Evolutionary conservation across 2,329 filamentous ascomycete genomes (phyloP).

Genomic region (Fusarium circinatum): DNA sequence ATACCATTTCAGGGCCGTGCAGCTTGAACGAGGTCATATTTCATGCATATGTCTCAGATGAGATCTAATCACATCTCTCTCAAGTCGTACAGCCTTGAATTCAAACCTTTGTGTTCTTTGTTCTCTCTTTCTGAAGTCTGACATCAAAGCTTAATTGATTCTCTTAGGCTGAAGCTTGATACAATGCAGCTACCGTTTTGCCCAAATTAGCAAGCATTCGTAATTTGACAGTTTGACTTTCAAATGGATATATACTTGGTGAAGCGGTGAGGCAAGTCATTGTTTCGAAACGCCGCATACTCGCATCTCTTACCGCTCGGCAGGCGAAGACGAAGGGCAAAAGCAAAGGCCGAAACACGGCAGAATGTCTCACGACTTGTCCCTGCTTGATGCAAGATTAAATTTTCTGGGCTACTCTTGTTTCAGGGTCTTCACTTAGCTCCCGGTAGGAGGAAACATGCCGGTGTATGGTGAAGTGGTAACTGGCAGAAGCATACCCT

Average conservation of each 20-base stretch:
- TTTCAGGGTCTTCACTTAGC: background rate
- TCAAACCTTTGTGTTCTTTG: background rate
- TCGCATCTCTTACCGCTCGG: background rate
- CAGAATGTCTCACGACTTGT: background rate
- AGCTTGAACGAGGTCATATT: background rate
- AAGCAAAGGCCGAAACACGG: background rate
- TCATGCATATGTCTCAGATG: background rate
- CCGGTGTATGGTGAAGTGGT: fast-evolving
- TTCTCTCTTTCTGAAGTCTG: no score
- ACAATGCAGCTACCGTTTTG: fast-evolving
- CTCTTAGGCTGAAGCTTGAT: fast-evolving
- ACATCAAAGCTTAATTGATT: background rate
- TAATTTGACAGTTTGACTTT: no score
- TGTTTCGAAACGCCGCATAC: background rate
- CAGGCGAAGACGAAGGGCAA: background rate
- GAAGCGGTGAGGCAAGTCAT: background rate
- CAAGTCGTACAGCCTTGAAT: fast-evolving
- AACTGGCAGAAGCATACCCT: background rate
- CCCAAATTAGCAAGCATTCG: fast-evolving
- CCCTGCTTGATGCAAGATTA: background rate
- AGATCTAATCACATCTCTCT: background rate
- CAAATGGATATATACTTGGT: fast-evolving
- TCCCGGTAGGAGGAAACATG: background rate
- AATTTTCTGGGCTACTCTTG: background rate
- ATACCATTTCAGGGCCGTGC: background rate